phyloP scores from a whole-genome alignment of 352 stramenopile genomes.

The Pythium aphanidermatum region DNA sequence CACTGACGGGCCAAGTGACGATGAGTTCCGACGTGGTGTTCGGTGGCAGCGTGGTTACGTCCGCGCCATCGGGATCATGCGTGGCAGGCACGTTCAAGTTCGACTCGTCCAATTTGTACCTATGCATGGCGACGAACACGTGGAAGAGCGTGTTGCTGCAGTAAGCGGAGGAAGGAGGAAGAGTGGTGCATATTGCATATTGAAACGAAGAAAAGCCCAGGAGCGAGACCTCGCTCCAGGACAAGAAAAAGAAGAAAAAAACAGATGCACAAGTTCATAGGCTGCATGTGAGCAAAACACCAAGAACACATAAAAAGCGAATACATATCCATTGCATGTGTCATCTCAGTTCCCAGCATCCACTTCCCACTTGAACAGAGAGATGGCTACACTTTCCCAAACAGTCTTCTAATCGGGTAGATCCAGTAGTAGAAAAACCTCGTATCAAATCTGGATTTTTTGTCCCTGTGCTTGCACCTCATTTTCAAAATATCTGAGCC shows the following conservation, averaged over 20 bases:
- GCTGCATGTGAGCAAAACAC: slow-evolving; percentile 13
- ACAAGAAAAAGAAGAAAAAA: slow-evolving; percentile 9
- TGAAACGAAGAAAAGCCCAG: too few species aligned
- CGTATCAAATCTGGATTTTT: neutral
- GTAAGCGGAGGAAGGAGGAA: neutral
- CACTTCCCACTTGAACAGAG: neutral
- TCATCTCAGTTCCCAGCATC: neutral
- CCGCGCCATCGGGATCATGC: slow-evolving; percentile 2
- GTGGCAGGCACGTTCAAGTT: slow-evolving; percentile 13
- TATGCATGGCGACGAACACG: slow-evolving; percentile 13
- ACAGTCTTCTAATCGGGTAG: slow-evolving; percentile 3
- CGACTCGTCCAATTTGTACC: slow-evolving; percentile 22
- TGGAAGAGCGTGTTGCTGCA: slow-evolving; percentile 19
- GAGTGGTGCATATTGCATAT: too few species aligned
- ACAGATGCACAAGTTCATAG: too few species aligned
- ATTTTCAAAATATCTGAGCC: too few species aligned
- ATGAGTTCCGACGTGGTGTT: slow-evolving; percentile 13
- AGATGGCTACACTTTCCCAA: slow-evolving; percentile 5
- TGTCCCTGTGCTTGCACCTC: too few species aligned
- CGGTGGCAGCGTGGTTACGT: slow-evolving; percentile 9
- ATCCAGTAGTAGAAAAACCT: neutral
- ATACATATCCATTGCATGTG: slow-evolving; percentile 3
- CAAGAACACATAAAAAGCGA: slow-evolving; percentile 10
- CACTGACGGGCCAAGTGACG: neutral
- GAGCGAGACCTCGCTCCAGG: too few species aligned